Base-by-base conservation (phyloP, 495 filamentous ascomycete genomes). In the Chaetomium fimeti region DNA sequence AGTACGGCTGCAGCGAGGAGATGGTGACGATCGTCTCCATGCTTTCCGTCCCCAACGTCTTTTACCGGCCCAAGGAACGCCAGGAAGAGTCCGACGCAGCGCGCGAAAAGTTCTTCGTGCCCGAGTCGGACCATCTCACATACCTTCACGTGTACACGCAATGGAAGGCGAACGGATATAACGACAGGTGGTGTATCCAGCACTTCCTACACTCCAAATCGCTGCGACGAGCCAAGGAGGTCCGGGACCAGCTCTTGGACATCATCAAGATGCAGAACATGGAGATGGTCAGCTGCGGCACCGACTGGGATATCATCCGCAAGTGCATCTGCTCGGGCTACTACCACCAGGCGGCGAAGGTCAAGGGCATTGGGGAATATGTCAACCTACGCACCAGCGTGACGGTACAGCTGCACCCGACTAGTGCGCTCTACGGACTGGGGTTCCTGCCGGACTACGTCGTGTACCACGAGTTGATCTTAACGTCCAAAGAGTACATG, bases 401-500 rank as follows among this genome's bases (percentile, higher is more conserved):
- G 8, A 92, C 90, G 12, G 90, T 98, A 62, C 90, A 96, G 69
- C 79, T 99, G 56, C 95, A 98, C 75, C 93, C 95, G 27, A 98
- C 95, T 2, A 91, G 88, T 68, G 91, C 93, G 9, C 81, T 99
- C 9, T 98, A 95, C 72, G 93, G 93, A 43, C 83, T 94, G 2
- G 93, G 94, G 5, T 94, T 94, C 76, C 83, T 97, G 29, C 95
- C 95, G 0, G 93, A 98, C 70, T 97, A 97, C 69, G 93, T 99
- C 61, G 88, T 99, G 32, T 99, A 98, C 77, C 95, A 99, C 78
- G 95, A 99, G 76, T 85, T 99, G 68, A 97, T 97, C 67, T 85
- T 98, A 52, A 99, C 95, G 0, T 90, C 87, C 57, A 97, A 96
- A 73, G 95, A 98, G 77, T 99, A 98, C 80, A 98, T 99, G 93